phyloP scores from a whole-genome alignment of 116 monocot species.

The Dioscorea cayenensis region DNA sequence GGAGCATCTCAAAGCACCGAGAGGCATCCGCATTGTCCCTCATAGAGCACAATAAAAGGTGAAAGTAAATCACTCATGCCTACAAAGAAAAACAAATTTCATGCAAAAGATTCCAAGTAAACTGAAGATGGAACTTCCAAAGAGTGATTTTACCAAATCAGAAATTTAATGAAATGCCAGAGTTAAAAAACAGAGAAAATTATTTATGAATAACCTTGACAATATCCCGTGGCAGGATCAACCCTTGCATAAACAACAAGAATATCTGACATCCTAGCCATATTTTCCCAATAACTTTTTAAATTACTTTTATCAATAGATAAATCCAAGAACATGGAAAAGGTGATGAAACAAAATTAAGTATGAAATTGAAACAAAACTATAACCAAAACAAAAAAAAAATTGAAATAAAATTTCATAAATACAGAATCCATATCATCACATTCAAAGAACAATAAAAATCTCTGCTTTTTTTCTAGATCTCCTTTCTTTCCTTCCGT shows the following conservation, averaged over 20 bases:
- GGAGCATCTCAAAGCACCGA: conserved; percentile 99
- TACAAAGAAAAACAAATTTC: conserved; percentile 12
- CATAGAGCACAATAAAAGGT: conserved; percentile 92
- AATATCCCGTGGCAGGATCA: conserved; percentile 97
- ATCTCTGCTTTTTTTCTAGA: too few relatives aligned
- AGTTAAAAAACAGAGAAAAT: conserved; percentile 2
- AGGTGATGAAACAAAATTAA: too few relatives aligned
- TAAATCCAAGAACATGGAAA: too few relatives aligned
- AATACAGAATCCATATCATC: too few relatives aligned
- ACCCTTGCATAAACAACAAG: conserved; percentile 99
- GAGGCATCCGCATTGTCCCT: conserved; percentile 99
- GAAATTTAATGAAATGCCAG: neutral
- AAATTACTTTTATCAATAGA: too few relatives aligned
- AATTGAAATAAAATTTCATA: too few relatives aligned
- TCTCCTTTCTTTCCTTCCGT: neutral
- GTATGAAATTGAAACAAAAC: too few relatives aligned
- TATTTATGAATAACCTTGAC: conserved; percentile 58
- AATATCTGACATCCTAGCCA: conserved; percentile 99
- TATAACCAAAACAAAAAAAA: too few relatives aligned
- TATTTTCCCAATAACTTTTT: conserved; percentile 87
- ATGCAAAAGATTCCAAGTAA: neutral
- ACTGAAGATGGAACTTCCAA: neutral
- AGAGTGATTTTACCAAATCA: neutral
- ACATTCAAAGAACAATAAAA: too few relatives aligned
- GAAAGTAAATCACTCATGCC: conserved; percentile 99